phyloP scores from a whole-genome alignment of 352 stramenopile genomes.

The Stramenopiles sp. region DNA sequence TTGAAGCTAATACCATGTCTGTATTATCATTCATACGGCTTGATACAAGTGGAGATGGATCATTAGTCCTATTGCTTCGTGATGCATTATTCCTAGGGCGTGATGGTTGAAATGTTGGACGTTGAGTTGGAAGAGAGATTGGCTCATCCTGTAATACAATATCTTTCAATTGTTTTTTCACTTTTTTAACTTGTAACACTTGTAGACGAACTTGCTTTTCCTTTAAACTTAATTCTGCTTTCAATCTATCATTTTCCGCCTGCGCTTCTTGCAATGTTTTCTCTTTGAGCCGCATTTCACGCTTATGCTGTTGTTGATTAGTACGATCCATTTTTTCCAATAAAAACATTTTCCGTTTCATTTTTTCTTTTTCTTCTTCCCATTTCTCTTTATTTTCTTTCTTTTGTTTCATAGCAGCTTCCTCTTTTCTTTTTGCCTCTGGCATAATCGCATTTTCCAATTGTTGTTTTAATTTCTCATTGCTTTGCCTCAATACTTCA shows the following conservation, averaged over 20 bases:
- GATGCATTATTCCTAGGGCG: neutral
- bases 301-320: neutral
- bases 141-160: neutral
- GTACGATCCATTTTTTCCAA: neutral
- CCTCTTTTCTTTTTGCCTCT: neutral
- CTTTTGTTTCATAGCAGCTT: neutral
- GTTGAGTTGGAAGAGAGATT: neutral
- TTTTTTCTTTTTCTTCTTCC: neutral
- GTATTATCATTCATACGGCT: neutral
- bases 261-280: neutral
- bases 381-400: neutral
- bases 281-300: neutral
- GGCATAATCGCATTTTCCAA: neutral
- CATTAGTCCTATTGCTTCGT: neutral
- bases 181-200: neutral
- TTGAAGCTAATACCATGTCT: too few species aligned
- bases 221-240: neutral
- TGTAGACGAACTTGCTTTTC: neutral
- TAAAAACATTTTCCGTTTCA: neutral
- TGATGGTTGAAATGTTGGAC: neutral
- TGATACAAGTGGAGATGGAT: neutral
- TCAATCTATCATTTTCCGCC: neutral
- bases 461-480: neutral
- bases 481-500: neutral
- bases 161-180: neutral